Percentiles rank a stretch among this genome's conserved stretches.
phyloP scores from a whole-genome alignment of 2,329 filamentous ascomycete genomes.

The Herpotrichia juniperi region DNA sequence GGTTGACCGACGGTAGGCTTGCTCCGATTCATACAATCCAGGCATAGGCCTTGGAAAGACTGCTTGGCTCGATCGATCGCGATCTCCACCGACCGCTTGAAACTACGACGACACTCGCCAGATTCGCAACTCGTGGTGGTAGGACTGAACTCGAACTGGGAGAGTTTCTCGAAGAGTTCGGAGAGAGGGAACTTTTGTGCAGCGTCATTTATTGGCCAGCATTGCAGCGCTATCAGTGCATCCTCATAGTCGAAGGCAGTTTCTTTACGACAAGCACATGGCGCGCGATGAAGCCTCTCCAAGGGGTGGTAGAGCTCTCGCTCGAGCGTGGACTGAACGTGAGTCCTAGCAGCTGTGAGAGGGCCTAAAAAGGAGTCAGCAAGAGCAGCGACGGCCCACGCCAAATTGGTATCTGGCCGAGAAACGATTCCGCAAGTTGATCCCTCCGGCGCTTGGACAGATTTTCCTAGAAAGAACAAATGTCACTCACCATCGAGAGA shows the following conservation, averaged over 20 bases:
- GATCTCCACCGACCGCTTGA: constrained; percentile 18
- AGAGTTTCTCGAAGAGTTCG: constrained; percentile 16
- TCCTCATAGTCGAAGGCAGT: constrained; percentile 23
- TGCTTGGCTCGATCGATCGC: constrained; percentile 14
- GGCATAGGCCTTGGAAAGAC: constrained; percentile 22
- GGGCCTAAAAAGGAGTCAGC: constrained; percentile 10
- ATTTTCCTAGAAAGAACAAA: background rate
- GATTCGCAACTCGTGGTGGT: constrained; percentile 11
- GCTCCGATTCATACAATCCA: constrained; percentile 26
- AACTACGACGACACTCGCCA: constrained; percentile 16
- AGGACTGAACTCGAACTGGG: constrained; percentile 17
- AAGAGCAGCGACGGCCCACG: no score
- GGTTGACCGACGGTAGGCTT: constrained; percentile 9
- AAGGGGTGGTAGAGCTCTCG: constrained; percentile 16
- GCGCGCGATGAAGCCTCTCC: constrained; percentile 16
- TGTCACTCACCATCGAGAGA: constrained; percentile 19
- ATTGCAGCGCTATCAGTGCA: constrained; percentile 12
- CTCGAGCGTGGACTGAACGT: constrained; percentile 16
- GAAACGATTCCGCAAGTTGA: no score
- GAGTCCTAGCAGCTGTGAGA: constrained; percentile 15
- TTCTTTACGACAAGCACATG: constrained; percentile 21
- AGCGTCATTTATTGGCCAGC: constrained; percentile 19
- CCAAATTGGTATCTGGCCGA: no score
- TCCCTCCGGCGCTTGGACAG: no score
- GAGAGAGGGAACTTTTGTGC: constrained; percentile 12